Evolutionary conservation across 2,329 filamentous ascomycete species (phyloP).

Genomic region (Diaporthe velutina): DNA sequence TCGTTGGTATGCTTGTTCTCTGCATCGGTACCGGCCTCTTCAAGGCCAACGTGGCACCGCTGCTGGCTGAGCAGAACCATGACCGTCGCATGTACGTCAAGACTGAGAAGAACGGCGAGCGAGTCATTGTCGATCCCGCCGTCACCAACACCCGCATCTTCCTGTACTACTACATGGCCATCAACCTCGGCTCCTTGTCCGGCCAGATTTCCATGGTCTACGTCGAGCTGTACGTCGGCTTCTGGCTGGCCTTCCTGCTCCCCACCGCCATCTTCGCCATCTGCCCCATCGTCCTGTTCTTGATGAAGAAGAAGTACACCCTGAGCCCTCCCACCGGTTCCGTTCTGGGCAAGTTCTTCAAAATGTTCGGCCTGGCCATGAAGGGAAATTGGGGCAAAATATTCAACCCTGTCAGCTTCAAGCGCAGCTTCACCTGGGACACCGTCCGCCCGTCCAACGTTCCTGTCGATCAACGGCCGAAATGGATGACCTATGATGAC

Average conservation of each 20-base stretch:
- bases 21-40: constrained; percentile 81
- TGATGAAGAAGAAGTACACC: constrained; percentile 70
- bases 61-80: constrained; percentile 79
- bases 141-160: constrained; percentile 78
- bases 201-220: constrained; percentile 78
- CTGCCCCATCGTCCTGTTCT: constrained; percentile 73
- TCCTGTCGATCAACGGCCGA: constrained; percentile 66
- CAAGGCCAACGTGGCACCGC: constrained; percentile 82
- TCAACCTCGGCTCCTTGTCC: constrained; percentile 76
- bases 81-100: constrained; percentile 70
- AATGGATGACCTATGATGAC: constrained; percentile 87
- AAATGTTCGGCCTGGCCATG: constrained; percentile 69
- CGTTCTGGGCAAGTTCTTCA: constrained; percentile 74
- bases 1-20: constrained; percentile 71
- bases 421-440: constrained; percentile 76
- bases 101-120: constrained; percentile 68
- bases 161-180: constrained; percentile 74
- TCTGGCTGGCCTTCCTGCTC: constrained; percentile 78
- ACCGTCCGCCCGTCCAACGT: constrained; percentile 76
- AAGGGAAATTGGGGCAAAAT: constrained; percentile 34
- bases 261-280: constrained; percentile 75
- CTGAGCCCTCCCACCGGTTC: constrained; percentile 73
- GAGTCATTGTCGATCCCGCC: constrained; percentile 78
- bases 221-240: constrained; percentile 80
- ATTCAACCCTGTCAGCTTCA: constrained; percentile 36